Evolutionary conservation across 2,329 filamentous ascomycete species (phyloP).

Genomic region (Cytospora piceae): DNA sequence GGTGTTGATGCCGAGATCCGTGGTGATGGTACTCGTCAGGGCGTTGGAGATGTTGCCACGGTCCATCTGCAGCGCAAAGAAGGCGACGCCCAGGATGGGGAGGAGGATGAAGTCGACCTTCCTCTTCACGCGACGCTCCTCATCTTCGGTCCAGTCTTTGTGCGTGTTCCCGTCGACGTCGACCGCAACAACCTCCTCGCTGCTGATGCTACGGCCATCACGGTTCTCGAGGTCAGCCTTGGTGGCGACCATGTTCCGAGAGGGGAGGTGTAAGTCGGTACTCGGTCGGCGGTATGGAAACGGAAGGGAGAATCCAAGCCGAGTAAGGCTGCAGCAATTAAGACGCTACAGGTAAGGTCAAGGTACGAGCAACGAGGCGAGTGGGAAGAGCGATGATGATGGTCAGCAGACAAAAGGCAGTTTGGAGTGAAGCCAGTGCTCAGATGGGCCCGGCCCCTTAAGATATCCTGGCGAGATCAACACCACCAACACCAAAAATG

Average conservation of each 20-base stretch:
- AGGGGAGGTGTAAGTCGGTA: not conserved
- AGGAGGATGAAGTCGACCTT: constrained; percentile 52
- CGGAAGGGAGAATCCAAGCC: not conserved
- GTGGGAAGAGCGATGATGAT: not conserved
- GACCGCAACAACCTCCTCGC: constrained; percentile 2
- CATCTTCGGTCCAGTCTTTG: constrained; percentile 4
- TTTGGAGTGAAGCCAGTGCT: too few relatives aligned
- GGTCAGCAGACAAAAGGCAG: not conserved
- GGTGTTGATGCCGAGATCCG: constrained; percentile 53
- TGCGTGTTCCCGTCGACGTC: not conserved
- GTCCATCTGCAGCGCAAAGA: constrained; percentile 48
- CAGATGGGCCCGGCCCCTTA: not conserved
- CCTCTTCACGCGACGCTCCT: constrained; percentile 7
- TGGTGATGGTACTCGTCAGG: constrained; percentile 51
- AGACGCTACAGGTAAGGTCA: not conserved
- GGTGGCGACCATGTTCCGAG: not conserved
- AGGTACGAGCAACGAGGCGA: not conserved
- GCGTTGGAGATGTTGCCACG: constrained; percentile 49
- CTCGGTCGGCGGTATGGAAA: not conserved
- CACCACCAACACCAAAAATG: not conserved
- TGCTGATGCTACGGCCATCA: not conserved
- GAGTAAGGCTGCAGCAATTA: not conserved
- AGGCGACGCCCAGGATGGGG: constrained; percentile 49
- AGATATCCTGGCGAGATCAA: not conserved
- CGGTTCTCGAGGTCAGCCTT: not conserved